Percentiles rank a stretch among this genome's conserved stretches.
Evolutionary conservation across 768 basidiomycete genomes (phyloP).

Genomic region (Nevesoporus exiguus): DNA sequence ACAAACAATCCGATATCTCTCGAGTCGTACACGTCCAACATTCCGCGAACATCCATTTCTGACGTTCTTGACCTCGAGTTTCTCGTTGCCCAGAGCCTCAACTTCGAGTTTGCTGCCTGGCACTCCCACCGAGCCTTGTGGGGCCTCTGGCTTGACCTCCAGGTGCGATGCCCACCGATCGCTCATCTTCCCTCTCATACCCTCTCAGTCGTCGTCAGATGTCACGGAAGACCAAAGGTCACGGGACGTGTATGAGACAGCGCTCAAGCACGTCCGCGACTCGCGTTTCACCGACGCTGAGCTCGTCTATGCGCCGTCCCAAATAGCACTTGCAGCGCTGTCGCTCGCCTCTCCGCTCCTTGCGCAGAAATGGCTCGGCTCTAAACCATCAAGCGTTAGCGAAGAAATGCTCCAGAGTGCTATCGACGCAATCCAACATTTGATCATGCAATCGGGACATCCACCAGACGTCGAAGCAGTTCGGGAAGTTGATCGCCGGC

Average conservation of each 20-base stretch:
- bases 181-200: conserved; percentile 8
- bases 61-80: conserved; percentile 96
- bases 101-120: conserved; percentile 93
- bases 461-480: conserved; percentile 80
- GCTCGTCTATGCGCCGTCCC: conserved; percentile 87
- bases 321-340: conserved; percentile 84
- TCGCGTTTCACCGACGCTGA: conserved; percentile 90
- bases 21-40: conserved; percentile 77
- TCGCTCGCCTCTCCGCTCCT: conserved; percentile 61
- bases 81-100: conserved; percentile 88
- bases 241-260: conserved; percentile 59
- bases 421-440: conserved; percentile 44
- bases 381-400: conserved; percentile 30
- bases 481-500: conserved; percentile 81
- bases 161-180: conserved; percentile 46
- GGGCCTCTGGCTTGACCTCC: conserved; percentile 86
- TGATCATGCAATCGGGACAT: conserved; percentile 53
- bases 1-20: conserved; percentile 92
- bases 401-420: conserved; percentile 28
- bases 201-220: conserved; percentile 54
- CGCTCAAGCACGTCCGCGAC: conserved; percentile 63
- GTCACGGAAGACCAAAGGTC: conserved; percentile 45
- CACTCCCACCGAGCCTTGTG: conserved; percentile 85
- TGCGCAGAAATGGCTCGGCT: conserved; percentile 56
- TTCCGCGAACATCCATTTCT: conserved; percentile 73